These are phyloP conservation scores for Gastrolobium bilobum DNA, from an alignment of 306 rosid genomes.

Conservation along the genomic window DNA sequence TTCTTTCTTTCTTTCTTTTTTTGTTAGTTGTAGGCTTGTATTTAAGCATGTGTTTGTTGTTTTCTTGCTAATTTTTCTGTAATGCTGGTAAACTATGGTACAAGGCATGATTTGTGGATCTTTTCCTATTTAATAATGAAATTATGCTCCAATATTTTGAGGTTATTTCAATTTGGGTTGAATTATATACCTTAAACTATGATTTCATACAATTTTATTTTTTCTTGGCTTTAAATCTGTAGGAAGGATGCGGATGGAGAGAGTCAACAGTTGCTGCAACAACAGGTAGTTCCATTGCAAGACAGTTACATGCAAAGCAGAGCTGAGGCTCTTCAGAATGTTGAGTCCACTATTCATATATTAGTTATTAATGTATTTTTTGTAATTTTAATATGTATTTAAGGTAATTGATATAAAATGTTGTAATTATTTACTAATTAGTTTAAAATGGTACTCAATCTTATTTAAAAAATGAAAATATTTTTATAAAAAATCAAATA, in stretches of 20 bases:
- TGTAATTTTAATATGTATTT: too few species aligned
- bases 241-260: slow-evolving; percentile 85
- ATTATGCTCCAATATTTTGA: neutral
- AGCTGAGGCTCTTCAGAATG: slow-evolving; percentile 87
- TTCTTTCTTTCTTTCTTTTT: neutral
- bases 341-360: slow-evolving; percentile 77
- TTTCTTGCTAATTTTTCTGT: neutral
- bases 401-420: too few species aligned
- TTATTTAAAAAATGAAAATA: too few species aligned
- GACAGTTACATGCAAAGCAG: slow-evolving; percentile 87
- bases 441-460: too few species aligned
- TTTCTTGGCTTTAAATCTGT: slow-evolving; percentile 40
- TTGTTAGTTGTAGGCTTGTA: too few species aligned
- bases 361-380: too few species aligned
- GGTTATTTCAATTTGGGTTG: slow-evolving; percentile 17
- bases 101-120: slow-evolving; percentile 18
- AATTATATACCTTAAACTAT: slow-evolving; percentile 19
- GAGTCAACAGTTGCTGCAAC: slow-evolving; percentile 80
- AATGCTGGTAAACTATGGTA: neutral
- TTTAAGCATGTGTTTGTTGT: slow-evolving; percentile 24
- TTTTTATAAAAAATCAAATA: too few species aligned
- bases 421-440: too few species aligned
- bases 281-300: slow-evolving; percentile 79
- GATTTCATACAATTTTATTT: slow-evolving; percentile 1
- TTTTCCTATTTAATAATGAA: slow-evolving; percentile 10